phyloP scores from a whole-genome alignment of 2,329 filamentous ascomycete species.

The Trichoderma asperellum region DNA sequence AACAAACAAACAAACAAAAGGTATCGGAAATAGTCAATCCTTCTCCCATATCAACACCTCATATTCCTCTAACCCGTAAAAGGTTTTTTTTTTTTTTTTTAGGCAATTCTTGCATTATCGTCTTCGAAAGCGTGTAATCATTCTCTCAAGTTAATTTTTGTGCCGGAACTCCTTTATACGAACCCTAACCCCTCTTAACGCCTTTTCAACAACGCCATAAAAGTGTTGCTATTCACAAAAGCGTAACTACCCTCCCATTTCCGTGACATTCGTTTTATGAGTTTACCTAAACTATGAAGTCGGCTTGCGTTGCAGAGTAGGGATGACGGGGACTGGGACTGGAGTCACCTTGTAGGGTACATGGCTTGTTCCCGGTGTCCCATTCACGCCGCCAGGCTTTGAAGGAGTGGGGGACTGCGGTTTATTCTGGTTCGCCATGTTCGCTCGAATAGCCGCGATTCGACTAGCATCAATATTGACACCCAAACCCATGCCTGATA shows the following conservation, averaged over 20 bases:
- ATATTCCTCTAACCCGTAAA: not conserved
- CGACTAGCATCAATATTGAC: constrained; percentile 39
- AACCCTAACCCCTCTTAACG: constrained; percentile 21
- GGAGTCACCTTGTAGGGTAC: constrained; percentile 49
- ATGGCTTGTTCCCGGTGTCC: constrained; percentile 40
- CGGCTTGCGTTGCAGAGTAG: constrained; percentile 39
- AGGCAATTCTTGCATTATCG: constrained; percentile 15
- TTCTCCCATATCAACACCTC: constrained; percentile 21
- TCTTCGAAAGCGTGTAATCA: constrained; percentile 14
- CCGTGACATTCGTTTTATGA: constrained; percentile 12
- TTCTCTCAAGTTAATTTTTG: constrained; percentile 10
- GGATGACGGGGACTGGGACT: constrained; percentile 50
- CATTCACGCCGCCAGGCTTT: constrained; percentile 41
- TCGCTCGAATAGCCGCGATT: constrained; percentile 44
- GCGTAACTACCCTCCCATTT: constrained; percentile 1
- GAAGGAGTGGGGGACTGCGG: constrained; percentile 43
- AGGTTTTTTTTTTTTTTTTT: not conserved
- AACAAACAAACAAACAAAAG: constrained; percentile 10
- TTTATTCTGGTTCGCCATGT: constrained; percentile 43
- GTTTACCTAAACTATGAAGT: constrained; percentile 22
- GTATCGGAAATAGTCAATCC: constrained; percentile 3
- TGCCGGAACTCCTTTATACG: constrained; percentile 25
- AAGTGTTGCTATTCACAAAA: constrained; percentile 19
- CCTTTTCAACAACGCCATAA: constrained; percentile 22
- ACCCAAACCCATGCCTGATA: constrained; percentile 45